Evolutionary conservation across 140 eudicot genomes (phyloP), one percentile per base, ranked within the genome.

Genomic region (Cichorium intybus): DNA sequence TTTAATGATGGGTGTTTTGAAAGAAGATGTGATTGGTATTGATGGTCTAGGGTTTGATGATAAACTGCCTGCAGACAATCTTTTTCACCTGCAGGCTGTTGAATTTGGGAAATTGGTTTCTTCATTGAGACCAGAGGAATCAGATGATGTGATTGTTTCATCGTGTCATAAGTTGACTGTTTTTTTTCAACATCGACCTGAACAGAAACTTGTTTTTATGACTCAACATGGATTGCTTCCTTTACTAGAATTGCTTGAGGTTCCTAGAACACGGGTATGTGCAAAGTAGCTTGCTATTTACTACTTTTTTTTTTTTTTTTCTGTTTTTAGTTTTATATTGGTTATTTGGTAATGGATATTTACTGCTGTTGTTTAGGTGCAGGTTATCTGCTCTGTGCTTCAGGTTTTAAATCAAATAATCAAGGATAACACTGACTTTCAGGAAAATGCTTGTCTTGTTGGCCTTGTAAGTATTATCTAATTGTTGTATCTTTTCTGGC

Each of bases 181-280:
- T 58, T 93, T 93, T 72, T 93, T 93, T 60, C 87, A 81, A 39
- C 99, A 88, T 37, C 88, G 97, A 55, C 89, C 95, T 47, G 99
- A 88, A 78, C 97, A 93, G 83, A 93, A 93, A 70, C 75, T 83
- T 68, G 95, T 88, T 43, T 93, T 93, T 74, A 82, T 93, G 79
- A 88, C 93, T 46, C 97, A 93, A 71, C 95, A 93, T 66, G 97
- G 99, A 45, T 78, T 93, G 71, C 97, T 93, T 62, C 97, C 99
- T 64, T 78, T 93, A 56, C 66, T 85, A 85, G 99, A 93, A 62
- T 76, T 93, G 65, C 97, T 88, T 41, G 97, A 88, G 75, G 77
- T 78, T 80, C 99, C 96, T 50, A 83, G 87, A 58, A 76, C 90
- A 71, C 88, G 90, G 64, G 97, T 93, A 85, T 72, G 87, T 48